Evolutionary conservation across 1,284 basidiomycete genomes (phyloP).

Genomic region (Cryptococcus sp.): DNA sequence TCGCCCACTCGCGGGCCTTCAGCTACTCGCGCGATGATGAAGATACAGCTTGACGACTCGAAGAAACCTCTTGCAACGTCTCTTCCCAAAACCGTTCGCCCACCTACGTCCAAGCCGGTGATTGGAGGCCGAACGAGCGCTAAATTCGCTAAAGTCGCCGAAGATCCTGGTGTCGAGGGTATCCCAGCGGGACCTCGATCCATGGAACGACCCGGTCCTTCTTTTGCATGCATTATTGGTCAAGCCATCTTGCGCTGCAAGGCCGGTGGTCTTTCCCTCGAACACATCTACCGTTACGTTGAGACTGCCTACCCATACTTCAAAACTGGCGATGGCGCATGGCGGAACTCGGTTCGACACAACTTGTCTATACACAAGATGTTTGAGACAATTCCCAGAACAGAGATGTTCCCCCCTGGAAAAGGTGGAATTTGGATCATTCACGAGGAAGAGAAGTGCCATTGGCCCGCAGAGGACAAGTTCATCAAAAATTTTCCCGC

Average conservation of each 20-base stretch:
- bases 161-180: conserved; percentile 51
- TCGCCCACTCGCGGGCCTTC: conserved; percentile 40
- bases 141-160: conserved; percentile 47
- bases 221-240: conserved; percentile 93
- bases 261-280: conserved; percentile 80
- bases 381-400: conserved; percentile 63
- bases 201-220: conserved; percentile 71
- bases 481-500: conserved; percentile 51
- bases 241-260: conserved; percentile 86
- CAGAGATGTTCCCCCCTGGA: conserved; percentile 48
- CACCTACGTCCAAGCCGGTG: conserved; percentile 20
- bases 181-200: conserved; percentile 82
- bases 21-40: conserved; percentile 22
- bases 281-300: conserved; percentile 96
- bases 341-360: conserved; percentile 88
- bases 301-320: conserved; percentile 91
- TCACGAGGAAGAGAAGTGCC: conserved; percentile 47
- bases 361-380: conserved; percentile 81
- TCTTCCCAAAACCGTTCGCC: conserved; percentile 12
- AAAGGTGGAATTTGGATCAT: conserved; percentile 55
- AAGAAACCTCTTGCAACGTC: conserved; percentile 3
- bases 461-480: conserved; percentile 49
- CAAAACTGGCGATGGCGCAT: conserved; percentile 88
- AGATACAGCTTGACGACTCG: conserved; percentile 26
- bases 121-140: conserved; percentile 36